These are phyloP conservation scores for Hirschfeldia incana DNA, from an alignment of 345 rosid species.

Conservation along the genomic window DNA sequence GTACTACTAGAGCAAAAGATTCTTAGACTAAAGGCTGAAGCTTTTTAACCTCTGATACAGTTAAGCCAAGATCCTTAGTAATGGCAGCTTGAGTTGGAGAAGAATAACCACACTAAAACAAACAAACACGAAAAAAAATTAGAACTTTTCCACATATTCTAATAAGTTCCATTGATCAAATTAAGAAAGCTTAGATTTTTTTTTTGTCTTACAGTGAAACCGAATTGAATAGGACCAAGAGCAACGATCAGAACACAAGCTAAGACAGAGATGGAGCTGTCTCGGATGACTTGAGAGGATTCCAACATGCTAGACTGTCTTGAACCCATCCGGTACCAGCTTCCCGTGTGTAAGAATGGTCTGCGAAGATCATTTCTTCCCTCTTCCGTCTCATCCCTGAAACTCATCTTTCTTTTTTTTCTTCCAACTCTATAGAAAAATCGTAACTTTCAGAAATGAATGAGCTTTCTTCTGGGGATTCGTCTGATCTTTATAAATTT, in stretches of 20 bases:
- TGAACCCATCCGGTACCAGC: slow-evolving; percentile 98
- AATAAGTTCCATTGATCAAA: not conserved
- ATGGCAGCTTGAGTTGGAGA: slow-evolving; percentile 89
- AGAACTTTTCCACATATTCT: not conserved
- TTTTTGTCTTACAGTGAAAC: slow-evolving; percentile 68
- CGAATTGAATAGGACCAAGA: slow-evolving; percentile 96
- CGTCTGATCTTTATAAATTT: not conserved
- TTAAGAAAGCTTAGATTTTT: not conserved
- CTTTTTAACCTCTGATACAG: slow-evolving; percentile 72
- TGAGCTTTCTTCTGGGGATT: slow-evolving; percentile 4
- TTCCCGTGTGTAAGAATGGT: slow-evolving; percentile 92
- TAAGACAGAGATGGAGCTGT: slow-evolving; percentile 80
- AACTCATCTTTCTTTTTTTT: slow-evolving; percentile 58
- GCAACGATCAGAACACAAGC: slow-evolving; percentile 95
- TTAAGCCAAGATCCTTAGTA: slow-evolving; percentile 65
- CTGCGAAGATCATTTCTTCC: slow-evolving; percentile 69
- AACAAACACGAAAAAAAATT: not conserved
- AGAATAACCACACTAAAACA: slow-evolving; percentile 74
- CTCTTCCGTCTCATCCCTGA: slow-evolving; percentile 84
- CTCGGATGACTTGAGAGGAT: slow-evolving; percentile 77
- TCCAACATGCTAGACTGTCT: slow-evolving; percentile 91
- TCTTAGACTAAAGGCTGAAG: too few species aligned
- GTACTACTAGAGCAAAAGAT: not conserved
- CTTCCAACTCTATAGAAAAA: not conserved
- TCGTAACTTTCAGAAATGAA: not conserved